Percentiles rank a stretch among this genome's conserved stretches.
These are phyloP conservation scores for Kwoniella sp. DNA, from an alignment of 768 basidiomycete species.

Conservation along the genomic window DNA sequence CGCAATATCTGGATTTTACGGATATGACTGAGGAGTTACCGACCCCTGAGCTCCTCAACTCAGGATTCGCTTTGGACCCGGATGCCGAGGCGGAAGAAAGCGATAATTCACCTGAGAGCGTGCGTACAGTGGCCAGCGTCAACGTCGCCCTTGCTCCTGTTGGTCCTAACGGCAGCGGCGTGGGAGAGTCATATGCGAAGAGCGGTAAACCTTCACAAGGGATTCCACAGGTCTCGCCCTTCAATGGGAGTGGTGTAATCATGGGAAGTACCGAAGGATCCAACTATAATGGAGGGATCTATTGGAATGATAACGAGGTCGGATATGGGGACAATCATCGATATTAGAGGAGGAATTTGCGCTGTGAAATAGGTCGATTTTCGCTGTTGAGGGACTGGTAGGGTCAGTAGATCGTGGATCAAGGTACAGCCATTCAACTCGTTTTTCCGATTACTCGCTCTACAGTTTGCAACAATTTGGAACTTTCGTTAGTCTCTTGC, in stretches of 20 bases:
- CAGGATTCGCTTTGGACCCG: not conserved
- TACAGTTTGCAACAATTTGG: too few relatives aligned
- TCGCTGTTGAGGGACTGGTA: too few relatives aligned
- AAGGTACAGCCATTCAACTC: too few relatives aligned
- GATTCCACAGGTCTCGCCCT: not conserved
- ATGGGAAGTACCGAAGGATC: conserved; percentile 23
- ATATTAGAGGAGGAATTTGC: not conserved
- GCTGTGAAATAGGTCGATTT: not conserved
- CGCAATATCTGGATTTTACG: conserved; percentile 32
- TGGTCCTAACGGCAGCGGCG: not conserved
- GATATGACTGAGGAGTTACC: conserved; percentile 29
- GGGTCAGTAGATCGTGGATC: too few relatives aligned
- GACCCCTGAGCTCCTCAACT: conserved; percentile 35
- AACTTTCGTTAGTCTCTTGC: too few relatives aligned
- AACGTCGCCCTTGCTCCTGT: conserved; percentile 6
- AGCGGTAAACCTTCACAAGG: not conserved
- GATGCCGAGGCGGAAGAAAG: conserved; percentile 20
- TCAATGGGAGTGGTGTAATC: not conserved
- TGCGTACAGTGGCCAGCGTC: conserved; percentile 36
- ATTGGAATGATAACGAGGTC: conserved; percentile 8
- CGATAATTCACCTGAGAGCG: conserved; percentile 37
- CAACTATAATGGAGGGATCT: conserved; percentile 40
- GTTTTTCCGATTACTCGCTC: too few relatives aligned
- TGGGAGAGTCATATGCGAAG: not conserved
- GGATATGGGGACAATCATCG: not conserved